These are phyloP conservation scores for Musa beccarii DNA, from an alignment of 176 grass and related monocot species.

Conservation along the genomic window DNA sequence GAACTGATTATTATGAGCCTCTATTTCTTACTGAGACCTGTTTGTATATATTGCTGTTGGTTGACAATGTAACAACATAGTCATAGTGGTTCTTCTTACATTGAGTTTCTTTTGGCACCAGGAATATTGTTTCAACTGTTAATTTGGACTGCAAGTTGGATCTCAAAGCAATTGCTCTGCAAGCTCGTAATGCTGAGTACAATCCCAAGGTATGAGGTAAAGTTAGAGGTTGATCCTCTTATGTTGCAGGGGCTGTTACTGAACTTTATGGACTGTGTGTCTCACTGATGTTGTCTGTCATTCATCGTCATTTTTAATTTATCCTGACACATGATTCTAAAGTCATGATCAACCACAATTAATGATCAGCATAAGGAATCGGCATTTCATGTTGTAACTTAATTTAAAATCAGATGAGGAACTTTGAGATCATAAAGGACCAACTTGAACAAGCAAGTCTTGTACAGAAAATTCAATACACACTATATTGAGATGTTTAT, in stretches of 20 bases:
- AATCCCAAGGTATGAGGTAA: slow-evolving; percentile 63
- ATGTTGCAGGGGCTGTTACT: too few relatives aligned
- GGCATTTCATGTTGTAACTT: not conserved
- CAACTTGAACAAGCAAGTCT: too few relatives aligned
- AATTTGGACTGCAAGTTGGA: slow-evolving; percentile 61
- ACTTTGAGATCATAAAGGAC: too few relatives aligned
- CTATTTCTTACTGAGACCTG: too few relatives aligned
- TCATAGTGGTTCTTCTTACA: not conserved
- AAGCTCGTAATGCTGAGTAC: slow-evolving; percentile 71
- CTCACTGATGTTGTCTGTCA: not conserved
- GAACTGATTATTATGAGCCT: too few relatives aligned
- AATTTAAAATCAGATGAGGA: not conserved
- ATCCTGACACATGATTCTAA: not conserved
- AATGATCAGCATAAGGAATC: not conserved
- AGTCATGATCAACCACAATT: not conserved
- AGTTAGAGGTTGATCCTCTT: not conserved
- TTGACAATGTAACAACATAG: not conserved
- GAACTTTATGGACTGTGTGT: not conserved
- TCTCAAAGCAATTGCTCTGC: slow-evolving; percentile 52
- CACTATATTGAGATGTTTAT: too few relatives aligned
- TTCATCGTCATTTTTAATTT: not conserved
- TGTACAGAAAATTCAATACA: too few relatives aligned
- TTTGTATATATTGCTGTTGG: not conserved
- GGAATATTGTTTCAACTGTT: slow-evolving; percentile 81
- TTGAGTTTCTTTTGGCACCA: slow-evolving; percentile 12